Conservation (phyloP, 2,329 filamentous ascomycete species). For the Aspergillus sp. region DNA sequence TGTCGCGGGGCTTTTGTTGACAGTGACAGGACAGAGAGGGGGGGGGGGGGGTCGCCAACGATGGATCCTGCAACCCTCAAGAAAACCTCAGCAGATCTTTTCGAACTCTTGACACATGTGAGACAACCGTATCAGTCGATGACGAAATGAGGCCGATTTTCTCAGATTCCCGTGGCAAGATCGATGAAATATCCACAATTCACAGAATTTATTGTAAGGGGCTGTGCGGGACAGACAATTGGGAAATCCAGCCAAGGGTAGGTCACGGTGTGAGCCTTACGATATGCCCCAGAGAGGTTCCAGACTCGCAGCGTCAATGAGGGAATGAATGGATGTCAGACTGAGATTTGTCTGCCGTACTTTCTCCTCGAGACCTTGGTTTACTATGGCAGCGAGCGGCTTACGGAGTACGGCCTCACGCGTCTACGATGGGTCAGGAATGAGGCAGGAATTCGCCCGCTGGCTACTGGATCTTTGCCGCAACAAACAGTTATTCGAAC, state of each 20-base stretch:
- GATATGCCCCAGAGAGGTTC: background rate
- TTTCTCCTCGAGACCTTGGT: background rate
- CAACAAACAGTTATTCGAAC: background rate
- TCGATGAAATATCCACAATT: constrained; percentile 6
- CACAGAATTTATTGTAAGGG: constrained; percentile 3
- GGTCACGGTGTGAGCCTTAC: background rate
- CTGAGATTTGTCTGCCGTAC: background rate
- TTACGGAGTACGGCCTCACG: background rate
- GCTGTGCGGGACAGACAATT: constrained; percentile 3
- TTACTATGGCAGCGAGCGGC: background rate
- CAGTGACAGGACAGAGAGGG: constrained; percentile 17
- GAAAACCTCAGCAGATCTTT: constrained; percentile 2
- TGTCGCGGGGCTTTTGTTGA: constrained; percentile 29
- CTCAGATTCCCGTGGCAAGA: constrained; percentile 9
- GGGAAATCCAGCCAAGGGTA: background rate
- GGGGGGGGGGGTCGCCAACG: constrained; percentile 10
- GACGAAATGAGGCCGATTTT: constrained; percentile 12
- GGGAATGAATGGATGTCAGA: background rate
- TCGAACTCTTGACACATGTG: constrained; percentile 7
- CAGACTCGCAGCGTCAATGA: background rate
- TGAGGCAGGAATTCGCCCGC: constrained; percentile 1
- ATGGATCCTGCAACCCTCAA: constrained; percentile 4
- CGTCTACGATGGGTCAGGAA: background rate
- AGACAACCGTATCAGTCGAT: constrained; percentile 15
- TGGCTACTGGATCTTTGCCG: background rate